These are phyloP conservation scores for Vaccinium darrowii DNA, from an alignment of 148 eudicot species.

Conservation along the genomic window DNA sequence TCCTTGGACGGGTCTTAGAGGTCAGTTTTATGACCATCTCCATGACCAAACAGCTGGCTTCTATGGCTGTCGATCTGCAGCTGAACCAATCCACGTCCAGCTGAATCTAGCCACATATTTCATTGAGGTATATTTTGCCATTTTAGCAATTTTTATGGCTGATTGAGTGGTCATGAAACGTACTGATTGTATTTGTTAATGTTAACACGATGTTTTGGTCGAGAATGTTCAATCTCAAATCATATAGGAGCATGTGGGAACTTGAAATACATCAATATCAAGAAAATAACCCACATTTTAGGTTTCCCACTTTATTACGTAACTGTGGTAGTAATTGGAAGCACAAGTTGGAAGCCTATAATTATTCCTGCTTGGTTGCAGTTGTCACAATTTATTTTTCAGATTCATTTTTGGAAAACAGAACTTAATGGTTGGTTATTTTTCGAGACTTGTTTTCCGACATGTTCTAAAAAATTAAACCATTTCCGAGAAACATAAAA, in stretches of 20 bases:
- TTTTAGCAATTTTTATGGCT: background rate
- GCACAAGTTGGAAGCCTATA: background rate
- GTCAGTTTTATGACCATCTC: slow-evolving; percentile 99
- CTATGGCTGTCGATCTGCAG: slow-evolving; percentile 94
- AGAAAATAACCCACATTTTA: background rate
- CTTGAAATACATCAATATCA: background rate
- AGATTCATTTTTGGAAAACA: background rate
- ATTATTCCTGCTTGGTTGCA: background rate
- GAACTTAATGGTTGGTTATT: background rate
- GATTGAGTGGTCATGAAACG: background rate
- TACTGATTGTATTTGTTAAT: slow-evolving; percentile 3
- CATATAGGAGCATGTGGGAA: background rate
- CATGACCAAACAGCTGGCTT: slow-evolving; percentile 96
- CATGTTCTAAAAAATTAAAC: background rate
- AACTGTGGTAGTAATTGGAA: background rate
- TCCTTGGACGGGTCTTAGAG: slow-evolving; percentile 98
- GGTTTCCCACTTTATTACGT: background rate
- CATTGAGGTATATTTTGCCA: slow-evolving; percentile 60
- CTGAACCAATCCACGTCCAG: slow-evolving; percentile 98
- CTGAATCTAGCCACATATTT: slow-evolving; percentile 74
- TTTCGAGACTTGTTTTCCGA: background rate
- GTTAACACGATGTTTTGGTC: background rate
- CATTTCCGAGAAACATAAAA: background rate
- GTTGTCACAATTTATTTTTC: background rate
- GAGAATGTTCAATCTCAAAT: background rate